These are phyloP conservation scores for Exophiala sp. DNA, from an alignment of 2,329 filamentous ascomycete species.

Conservation along the genomic window DNA sequence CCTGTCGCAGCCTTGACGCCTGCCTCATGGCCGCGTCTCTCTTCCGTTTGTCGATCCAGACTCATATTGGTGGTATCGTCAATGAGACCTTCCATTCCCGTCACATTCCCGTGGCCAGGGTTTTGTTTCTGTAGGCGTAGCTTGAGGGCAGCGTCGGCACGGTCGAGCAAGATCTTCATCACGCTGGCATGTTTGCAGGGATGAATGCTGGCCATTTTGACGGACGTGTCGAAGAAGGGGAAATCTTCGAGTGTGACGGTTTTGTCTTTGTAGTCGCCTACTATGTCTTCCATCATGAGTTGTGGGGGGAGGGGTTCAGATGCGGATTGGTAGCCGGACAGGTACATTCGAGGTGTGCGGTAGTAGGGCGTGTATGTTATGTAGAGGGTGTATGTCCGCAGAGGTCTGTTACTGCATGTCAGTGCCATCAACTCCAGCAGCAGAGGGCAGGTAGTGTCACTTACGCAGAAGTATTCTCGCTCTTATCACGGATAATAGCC, in stretches of 20 bases:
- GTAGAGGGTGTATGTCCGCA: slow-evolving; percentile 95
- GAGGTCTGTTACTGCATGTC: slow-evolving; percentile 53
- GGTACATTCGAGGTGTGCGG: slow-evolving; percentile 88
- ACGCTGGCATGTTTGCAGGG: slow-evolving; percentile 96
- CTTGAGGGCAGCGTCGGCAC: slow-evolving; percentile 89
- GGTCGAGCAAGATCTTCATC: slow-evolving; percentile 96
- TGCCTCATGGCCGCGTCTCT: slow-evolving; percentile 39
- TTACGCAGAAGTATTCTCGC: slow-evolving; percentile 54
- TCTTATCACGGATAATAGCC: slow-evolving; percentile 82
- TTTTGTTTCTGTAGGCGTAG: slow-evolving; percentile 78
- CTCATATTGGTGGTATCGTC: slow-evolving; percentile 67
- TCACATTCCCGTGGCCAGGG: slow-evolving; percentile 53
- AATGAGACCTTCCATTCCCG: slow-evolving; percentile 79
- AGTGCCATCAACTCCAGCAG: background rate
- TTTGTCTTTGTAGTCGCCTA: slow-evolving; percentile 96
- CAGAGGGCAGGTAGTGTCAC: slow-evolving; percentile 30
- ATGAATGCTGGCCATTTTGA: slow-evolving; percentile 96
- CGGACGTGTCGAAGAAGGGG: slow-evolving; percentile 82
- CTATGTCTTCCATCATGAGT: slow-evolving; percentile 94
- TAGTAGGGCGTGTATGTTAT: slow-evolving; percentile 98
- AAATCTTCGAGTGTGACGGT: slow-evolving; percentile 98
- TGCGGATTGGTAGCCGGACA: slow-evolving; percentile 79
- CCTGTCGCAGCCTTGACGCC: slow-evolving; percentile 38
- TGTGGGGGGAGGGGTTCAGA: slow-evolving; percentile 78
- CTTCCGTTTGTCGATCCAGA: slow-evolving; percentile 27